Evolutionary conservation across 202 grass and related monocot species (phyloP).

Genomic region (Miscanthus sacchariflorus): DNA sequence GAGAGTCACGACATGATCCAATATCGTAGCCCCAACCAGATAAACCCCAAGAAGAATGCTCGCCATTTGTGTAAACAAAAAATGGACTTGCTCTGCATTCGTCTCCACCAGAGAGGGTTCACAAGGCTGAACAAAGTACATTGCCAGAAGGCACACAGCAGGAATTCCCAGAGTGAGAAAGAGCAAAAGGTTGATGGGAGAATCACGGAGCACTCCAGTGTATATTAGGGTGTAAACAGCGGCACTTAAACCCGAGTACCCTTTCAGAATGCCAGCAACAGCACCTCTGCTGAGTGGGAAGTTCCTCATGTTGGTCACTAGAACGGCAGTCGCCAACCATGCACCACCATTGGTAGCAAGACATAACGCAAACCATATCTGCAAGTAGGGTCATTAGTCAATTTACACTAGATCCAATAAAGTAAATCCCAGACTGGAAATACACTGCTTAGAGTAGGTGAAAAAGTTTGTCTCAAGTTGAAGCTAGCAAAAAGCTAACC

Average conservation of each 20-base stretch:
- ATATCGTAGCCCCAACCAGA: constrained; percentile 64
- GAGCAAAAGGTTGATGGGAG: constrained; percentile 70
- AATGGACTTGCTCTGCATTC: constrained; percentile 66
- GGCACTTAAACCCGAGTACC: constrained; percentile 75
- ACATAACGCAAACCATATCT: constrained; percentile 90
- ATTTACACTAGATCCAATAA: background rate
- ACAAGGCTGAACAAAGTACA: constrained; percentile 86
- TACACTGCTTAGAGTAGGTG: background rate
- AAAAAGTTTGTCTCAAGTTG: background rate
- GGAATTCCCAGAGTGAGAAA: constrained; percentile 79
- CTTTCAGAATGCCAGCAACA: constrained; percentile 90
- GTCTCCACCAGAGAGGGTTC: constrained; percentile 82
- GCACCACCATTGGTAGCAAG: constrained; percentile 88
- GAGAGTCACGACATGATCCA: constrained; percentile 58
- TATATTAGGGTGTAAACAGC: constrained; percentile 84
- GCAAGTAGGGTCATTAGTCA: constrained; percentile 19
- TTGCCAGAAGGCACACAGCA: constrained; percentile 62
- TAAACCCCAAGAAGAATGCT: constrained; percentile 80
- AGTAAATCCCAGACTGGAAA: background rate
- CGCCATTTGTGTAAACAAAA: constrained; percentile 71
- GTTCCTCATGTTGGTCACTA: constrained; percentile 97
- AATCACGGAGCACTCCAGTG: constrained; percentile 67
- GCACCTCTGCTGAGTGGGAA: constrained; percentile 88
- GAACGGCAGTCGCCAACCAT: constrained; percentile 76
- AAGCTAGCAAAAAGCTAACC: background rate